Evolutionary conservation across 208 protist species (phyloP).

Genomic region (Acanthamoeba triangularis): DNA sequence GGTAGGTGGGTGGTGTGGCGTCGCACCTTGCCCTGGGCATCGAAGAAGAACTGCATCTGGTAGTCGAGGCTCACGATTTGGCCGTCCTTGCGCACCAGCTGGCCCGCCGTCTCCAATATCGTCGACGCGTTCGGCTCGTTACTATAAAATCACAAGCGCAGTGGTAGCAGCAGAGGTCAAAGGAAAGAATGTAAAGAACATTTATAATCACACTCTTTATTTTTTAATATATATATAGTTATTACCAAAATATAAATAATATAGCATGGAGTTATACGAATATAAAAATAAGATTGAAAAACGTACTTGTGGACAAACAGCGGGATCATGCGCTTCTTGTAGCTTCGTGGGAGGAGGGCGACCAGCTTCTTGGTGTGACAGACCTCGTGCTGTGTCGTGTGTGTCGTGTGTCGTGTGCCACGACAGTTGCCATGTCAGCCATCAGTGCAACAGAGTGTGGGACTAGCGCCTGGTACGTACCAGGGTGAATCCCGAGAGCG

Average conservation of each 20-base stretch:
- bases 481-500: conserved; percentile 23
- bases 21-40: background rate
- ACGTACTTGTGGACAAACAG: background rate
- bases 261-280: background rate
- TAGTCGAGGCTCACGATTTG: background rate
- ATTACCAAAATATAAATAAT: background rate
- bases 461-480: background rate
- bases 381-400: background rate
- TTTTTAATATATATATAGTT: background rate
- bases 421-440: background rate
- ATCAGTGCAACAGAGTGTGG: background rate
- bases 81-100: conserved; percentile 1
- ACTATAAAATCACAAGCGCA: background rate
- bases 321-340: conserved; percentile 14
- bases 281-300: background rate
- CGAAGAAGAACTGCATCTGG: conserved; percentile 62
- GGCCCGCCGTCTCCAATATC: background rate
- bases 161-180: no score
- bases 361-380: conserved; percentile 31
- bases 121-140: background rate
- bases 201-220: background rate
- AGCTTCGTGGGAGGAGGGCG: background rate
- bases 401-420: background rate
- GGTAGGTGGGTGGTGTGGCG: background rate
- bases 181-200: no score